A percentile compares a stretch with the other conserved stretches of the same genome.
These are phyloP conservation scores for Eucalyptus cloeziana DNA, from an alignment of 345 rosid species.

Conservation along the genomic window DNA sequence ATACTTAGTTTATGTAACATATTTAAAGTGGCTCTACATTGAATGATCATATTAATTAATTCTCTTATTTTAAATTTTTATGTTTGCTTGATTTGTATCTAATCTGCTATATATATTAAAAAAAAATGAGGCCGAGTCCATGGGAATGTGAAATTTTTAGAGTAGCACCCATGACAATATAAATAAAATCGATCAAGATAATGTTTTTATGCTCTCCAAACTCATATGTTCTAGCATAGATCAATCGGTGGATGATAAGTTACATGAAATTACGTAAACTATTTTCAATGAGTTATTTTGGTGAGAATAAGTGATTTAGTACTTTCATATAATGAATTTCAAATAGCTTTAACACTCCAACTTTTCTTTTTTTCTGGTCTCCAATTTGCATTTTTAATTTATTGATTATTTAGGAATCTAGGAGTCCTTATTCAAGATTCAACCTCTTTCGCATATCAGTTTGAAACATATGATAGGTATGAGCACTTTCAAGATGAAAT, in stretches of 20 bases:
- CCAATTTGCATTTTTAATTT: neutral
- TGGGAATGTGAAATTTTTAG: neutral
- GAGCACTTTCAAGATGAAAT: neutral
- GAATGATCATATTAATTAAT: no score
- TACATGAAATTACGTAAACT: neutral
- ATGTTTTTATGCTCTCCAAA: neutral
- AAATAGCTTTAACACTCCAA: neutral
- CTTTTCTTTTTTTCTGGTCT: neutral
- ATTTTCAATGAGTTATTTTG: neutral
- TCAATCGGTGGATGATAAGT: neutral
- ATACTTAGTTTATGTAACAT: neutral
- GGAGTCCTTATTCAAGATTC: neutral
- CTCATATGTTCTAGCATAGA: neutral
- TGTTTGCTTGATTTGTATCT: neutral
- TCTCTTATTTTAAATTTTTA: neutral
- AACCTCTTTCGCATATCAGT: neutral
- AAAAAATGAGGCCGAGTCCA: rapidly evolving
- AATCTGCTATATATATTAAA: no score
- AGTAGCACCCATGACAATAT: neutral
- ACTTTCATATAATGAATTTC: neutral
- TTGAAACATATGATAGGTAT: neutral
- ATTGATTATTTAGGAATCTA: neutral
- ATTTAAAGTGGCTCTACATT: neutral
- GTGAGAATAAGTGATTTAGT: neutral
- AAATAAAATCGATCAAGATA: neutral